phyloP scores from a whole-genome alignment of 192 early-diverging fungal species.

The Backusella morwellensis region DNA sequence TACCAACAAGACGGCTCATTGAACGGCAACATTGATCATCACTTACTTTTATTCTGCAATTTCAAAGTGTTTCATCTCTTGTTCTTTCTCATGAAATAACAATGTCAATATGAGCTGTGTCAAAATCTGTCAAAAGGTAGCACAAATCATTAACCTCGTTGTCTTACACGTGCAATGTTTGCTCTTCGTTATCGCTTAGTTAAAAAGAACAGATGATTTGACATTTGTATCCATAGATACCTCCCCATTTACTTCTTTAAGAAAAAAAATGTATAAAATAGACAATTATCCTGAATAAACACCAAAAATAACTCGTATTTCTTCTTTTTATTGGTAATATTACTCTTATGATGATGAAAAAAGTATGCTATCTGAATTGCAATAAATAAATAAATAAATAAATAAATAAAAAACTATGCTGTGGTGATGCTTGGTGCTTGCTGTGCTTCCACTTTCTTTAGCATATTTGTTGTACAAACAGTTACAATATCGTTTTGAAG shows the following conservation, averaged over 20 bases:
- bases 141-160: constrained; percentile 4
- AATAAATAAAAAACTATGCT: not conserved
- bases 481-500: constrained; percentile 37
- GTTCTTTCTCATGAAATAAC: not conserved
- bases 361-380: too few species aligned
- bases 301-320: too few species aligned
- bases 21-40: not conserved
- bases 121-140: not conserved
- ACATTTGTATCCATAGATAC: too few species aligned
- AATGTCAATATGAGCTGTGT: not conserved
- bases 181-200: too few species aligned
- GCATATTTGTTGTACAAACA: constrained; percentile 37
- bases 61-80: not conserved
- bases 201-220: too few species aligned
- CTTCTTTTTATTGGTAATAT: too few species aligned
- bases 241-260: too few species aligned
- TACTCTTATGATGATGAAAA: too few species aligned
- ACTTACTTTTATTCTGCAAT: not conserved
- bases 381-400: too few species aligned
- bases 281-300: too few species aligned
- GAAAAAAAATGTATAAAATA: too few species aligned
- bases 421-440: not conserved
- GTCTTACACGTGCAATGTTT: not conserved
- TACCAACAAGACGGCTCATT: not conserved
- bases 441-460: constrained; percentile 14